phyloP scores from a whole-genome alignment of 163 green algal species.

The Scenedesmus sp. region DNA sequence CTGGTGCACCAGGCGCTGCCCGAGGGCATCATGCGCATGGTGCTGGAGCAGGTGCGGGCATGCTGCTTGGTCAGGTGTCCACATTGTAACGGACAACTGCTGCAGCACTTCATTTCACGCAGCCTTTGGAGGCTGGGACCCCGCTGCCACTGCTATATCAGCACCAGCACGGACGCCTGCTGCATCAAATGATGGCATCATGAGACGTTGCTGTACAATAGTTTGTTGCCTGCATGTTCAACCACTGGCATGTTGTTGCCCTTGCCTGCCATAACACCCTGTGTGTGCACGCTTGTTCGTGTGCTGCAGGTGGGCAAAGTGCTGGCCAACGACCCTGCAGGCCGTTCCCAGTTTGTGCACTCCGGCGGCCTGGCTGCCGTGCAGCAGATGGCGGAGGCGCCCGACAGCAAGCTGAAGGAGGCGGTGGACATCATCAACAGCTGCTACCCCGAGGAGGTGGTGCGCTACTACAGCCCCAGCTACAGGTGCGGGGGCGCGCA shows the following conservation, averaged over 20 bases:
- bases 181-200: too few species aligned
- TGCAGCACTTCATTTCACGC: not conserved
- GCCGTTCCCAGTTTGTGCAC: slow-evolving; percentile 84
- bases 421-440: slow-evolving; percentile 91
- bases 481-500: slow-evolving; percentile 61
- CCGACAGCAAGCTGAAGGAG: slow-evolving; percentile 82
- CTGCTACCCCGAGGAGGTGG: slow-evolving; percentile 85
- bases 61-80: not conserved
- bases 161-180: too few species aligned
- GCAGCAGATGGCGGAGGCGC: slow-evolving; percentile 84
- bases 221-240: too few species aligned
- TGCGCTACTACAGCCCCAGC: slow-evolving; percentile 91
- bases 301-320: slow-evolving; percentile 80
- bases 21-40: slow-evolving; percentile 86
- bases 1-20: slow-evolving; percentile 80
- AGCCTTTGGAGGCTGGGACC: too few species aligned
- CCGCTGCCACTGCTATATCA: too few species aligned
- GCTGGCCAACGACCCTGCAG: slow-evolving; percentile 83
- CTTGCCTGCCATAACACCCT: not conserved
- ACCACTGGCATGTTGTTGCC: too few species aligned
- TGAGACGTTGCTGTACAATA: too few species aligned
- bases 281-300: not conserved
- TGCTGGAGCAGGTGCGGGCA: slow-evolving; percentile 78
- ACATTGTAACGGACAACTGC: not conserved
- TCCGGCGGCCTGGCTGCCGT: slow-evolving; percentile 84